Evolutionary conservation across 352 stramenopile species (phyloP).

Genomic region (Phytophthora colocasiae): DNA sequence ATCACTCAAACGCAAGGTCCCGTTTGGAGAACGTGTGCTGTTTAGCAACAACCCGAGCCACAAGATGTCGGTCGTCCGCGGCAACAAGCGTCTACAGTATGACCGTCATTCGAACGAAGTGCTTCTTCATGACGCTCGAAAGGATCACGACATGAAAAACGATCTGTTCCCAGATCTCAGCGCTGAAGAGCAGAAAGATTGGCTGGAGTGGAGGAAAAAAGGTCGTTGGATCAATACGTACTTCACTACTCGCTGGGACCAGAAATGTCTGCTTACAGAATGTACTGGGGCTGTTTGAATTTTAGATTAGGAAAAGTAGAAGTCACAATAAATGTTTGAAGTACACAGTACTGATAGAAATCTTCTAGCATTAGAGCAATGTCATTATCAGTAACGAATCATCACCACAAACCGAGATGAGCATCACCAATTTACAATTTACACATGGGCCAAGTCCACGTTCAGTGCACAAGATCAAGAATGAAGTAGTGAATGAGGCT

Average conservation of each 20-base stretch:
- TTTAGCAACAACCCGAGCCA: constrained; percentile 59
- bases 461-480: too few species aligned
- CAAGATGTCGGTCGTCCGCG: constrained; percentile 46
- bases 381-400: too few species aligned
- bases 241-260: constrained; percentile 11
- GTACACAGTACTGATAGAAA: too few species aligned
- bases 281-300: background rate
- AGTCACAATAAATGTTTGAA: too few species aligned
- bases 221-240: constrained; percentile 6
- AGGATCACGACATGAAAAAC: constrained; percentile 42
- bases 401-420: too few species aligned
- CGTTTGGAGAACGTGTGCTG: constrained; percentile 41
- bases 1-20: constrained; percentile 45
- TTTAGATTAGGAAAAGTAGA: too few species aligned
- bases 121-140: constrained; percentile 40
- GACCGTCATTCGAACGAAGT: constrained; percentile 39
- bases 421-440: too few species aligned
- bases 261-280: constrained; percentile 4
- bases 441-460: too few species aligned
- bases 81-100: constrained; percentile 49
- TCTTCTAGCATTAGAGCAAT: too few species aligned
- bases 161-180: constrained; percentile 8
- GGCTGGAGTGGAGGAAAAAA: constrained; percentile 3
- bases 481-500: too few species aligned
- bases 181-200: background rate